These are phyloP conservation scores for Rosa multiflora DNA, from an alignment of 306 rosid species.

Conservation along the genomic window DNA sequence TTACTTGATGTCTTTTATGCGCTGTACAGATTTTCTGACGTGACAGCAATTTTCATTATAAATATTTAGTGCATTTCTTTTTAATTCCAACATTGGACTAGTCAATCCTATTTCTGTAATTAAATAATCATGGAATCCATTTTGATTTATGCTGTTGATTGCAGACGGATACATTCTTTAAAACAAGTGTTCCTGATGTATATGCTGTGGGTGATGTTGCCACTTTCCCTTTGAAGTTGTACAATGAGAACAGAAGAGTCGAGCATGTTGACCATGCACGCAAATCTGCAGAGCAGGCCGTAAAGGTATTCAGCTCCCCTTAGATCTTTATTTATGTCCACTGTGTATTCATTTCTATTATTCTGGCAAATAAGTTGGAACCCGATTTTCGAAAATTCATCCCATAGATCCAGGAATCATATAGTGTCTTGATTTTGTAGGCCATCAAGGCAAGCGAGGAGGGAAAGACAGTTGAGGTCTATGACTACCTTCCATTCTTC, in stretches of 20 bases:
- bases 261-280: slow-evolving; percentile 98
- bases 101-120: neutral
- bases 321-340: neutral
- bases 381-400: neutral
- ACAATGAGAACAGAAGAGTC: slow-evolving; percentile 80
- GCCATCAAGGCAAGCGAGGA: slow-evolving; percentile 81
- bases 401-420: neutral
- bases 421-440: slow-evolving; percentile 39
- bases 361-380: neutral
- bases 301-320: slow-evolving; percentile 53
- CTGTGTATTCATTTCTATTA: neutral
- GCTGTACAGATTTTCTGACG: neutral
- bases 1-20: neutral
- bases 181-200: slow-evolving; percentile 73
- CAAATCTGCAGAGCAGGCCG: slow-evolving; percentile 99
- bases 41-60: neutral
- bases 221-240: slow-evolving; percentile 87
- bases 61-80: neutral
- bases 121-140: neutral
- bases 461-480: slow-evolving; percentile 66
- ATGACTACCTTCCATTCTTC: slow-evolving; percentile 97
- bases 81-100: neutral
- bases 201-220: slow-evolving; percentile 99
- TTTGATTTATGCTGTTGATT: slow-evolving; percentile 19
- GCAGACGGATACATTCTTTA: slow-evolving; percentile 89